phyloP scores from a whole-genome alignment of 306 rosid genomes.

The Vachellia collinsii region DNA sequence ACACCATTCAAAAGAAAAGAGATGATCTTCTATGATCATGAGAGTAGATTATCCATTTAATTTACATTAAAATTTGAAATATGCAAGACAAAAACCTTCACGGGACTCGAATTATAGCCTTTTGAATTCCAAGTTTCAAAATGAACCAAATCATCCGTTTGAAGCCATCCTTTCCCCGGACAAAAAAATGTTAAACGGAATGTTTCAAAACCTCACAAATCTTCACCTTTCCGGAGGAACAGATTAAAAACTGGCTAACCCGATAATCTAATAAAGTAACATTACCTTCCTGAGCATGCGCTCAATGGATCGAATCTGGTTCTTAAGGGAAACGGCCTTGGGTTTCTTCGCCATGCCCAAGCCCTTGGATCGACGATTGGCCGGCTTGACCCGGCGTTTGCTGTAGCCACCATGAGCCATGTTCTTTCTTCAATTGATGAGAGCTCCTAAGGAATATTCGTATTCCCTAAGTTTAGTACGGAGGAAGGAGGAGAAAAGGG shows the following conservation, averaged over 20 bases:
- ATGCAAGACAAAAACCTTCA: not conserved
- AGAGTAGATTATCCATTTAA: not conserved
- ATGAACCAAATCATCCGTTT: not conserved
- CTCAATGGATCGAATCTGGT: constrained; percentile 90
- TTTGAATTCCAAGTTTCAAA: not conserved
- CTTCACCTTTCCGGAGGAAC: not conserved
- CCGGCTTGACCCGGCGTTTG: constrained; percentile 82
- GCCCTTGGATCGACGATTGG: constrained; percentile 76
- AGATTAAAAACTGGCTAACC: not conserved
- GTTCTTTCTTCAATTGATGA: not conserved
- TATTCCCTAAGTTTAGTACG: not conserved
- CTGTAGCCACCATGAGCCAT: constrained; percentile 95
- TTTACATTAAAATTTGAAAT: not conserved
- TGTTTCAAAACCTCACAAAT: not conserved
- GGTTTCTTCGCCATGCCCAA: constrained; percentile 68
- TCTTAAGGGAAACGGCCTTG: constrained; percentile 85
- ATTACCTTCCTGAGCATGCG: constrained; percentile 90
- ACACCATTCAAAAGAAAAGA: not conserved
- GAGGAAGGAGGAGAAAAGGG: not conserved
- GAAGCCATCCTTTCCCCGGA: not conserved
- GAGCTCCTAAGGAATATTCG: not conserved
- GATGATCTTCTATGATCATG: not conserved
- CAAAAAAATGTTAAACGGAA: not conserved
- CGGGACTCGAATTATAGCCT: not conserved
- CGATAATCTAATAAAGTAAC: not conserved